phyloP scores from a whole-genome alignment of 495 filamentous ascomycete species.

The Aspergillus leporis region DNA sequence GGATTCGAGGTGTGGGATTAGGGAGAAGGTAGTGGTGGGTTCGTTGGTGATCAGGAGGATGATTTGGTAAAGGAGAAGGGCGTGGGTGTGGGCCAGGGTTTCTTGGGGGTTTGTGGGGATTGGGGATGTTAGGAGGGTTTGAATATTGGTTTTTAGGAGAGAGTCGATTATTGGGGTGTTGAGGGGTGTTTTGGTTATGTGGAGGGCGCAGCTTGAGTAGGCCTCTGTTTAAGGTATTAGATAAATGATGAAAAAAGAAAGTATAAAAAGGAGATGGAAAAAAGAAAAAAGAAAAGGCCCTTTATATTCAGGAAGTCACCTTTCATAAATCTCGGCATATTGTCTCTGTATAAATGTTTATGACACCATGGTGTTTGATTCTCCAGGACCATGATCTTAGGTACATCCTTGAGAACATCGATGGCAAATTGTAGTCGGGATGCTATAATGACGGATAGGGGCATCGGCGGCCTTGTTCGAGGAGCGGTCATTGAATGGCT shows the following conservation, averaged over 20 bases:
- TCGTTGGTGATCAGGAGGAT: conserved; percentile 60
- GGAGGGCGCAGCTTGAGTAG: conserved; percentile 48
- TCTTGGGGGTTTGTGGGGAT: conserved; percentile 29
- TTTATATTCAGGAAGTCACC: too few species aligned
- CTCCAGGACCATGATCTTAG: conserved; percentile 48
- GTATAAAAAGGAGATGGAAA: too few species aligned
- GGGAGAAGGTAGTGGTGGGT: conserved; percentile 43
- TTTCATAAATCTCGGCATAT: conserved; percentile 50
- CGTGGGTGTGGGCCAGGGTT: conserved; percentile 31
- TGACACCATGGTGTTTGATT: conserved; percentile 53
- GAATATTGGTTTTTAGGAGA: conserved; percentile 38
- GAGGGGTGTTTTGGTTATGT: conserved; percentile 45
- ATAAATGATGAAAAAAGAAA: neutral
- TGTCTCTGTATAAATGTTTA: conserved; percentile 41
- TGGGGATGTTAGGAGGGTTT: conserved; percentile 36
- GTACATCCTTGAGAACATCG: conserved; percentile 38
- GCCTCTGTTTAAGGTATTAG: conserved; percentile 39
- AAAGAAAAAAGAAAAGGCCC: too few species aligned
- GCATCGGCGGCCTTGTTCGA: conserved; percentile 7
- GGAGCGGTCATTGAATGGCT: conserved; percentile 9
- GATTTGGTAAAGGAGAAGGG: conserved; percentile 41
- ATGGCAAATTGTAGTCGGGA: conserved; percentile 47
- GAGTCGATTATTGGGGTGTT: conserved; percentile 47
- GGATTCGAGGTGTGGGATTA: conserved; percentile 42
- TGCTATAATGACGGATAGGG: conserved; percentile 26